Percentiles rank a stretch among this genome's conserved stretches.
phyloP scores from a whole-genome alignment of 2,329 filamentous ascomycete species.

The Chalara sp. region DNA sequence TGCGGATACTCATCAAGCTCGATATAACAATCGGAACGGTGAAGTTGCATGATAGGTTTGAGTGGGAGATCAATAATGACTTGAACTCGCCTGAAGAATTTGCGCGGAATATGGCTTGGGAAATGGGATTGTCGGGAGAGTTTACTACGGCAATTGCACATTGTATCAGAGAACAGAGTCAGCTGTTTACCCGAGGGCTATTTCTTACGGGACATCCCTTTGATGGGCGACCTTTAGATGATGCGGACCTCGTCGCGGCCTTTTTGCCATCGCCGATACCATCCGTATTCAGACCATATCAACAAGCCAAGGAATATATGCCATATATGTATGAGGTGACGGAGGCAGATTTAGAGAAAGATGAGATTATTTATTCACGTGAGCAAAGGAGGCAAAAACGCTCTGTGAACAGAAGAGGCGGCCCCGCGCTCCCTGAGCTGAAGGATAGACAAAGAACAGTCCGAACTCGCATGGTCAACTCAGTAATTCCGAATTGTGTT shows the following conservation, averaged over 20 bases:
- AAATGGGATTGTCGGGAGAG: conserved; percentile 86
- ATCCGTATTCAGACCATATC: conserved; percentile 80
- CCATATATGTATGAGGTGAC: conserved; percentile 92
- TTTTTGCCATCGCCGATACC: conserved; percentile 81
- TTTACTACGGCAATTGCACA: conserved; percentile 97
- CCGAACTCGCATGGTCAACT: conserved; percentile 84
- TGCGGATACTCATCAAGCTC: conserved; percentile 91
- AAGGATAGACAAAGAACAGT: conserved; percentile 93
- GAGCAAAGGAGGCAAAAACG: conserved; percentile 93
- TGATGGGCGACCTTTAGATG: conserved; percentile 87
- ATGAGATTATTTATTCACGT: conserved; percentile 86
- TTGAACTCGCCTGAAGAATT: conserved; percentile 93
- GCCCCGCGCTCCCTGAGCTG: conserved; percentile 88
- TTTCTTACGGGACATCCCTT: conserved; percentile 94
- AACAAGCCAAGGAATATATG: conserved; percentile 88
- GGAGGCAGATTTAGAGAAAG: conserved; percentile 81
- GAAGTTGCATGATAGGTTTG: conserved; percentile 92
- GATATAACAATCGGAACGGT: conserved; percentile 97
- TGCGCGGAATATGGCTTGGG: conserved; percentile 78
- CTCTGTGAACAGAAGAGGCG: conserved; percentile 87
- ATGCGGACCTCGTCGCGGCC: conserved; percentile 77
- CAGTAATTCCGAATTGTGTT: conserved; percentile 83
- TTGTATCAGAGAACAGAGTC: conserved; percentile 91
- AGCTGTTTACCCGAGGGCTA: conserved; percentile 87
- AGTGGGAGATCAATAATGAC: conserved; percentile 98